Evolutionary conservation across 495 filamentous ascomycete genomes (phyloP).

Genomic region (Glarea lozoyensis): DNA sequence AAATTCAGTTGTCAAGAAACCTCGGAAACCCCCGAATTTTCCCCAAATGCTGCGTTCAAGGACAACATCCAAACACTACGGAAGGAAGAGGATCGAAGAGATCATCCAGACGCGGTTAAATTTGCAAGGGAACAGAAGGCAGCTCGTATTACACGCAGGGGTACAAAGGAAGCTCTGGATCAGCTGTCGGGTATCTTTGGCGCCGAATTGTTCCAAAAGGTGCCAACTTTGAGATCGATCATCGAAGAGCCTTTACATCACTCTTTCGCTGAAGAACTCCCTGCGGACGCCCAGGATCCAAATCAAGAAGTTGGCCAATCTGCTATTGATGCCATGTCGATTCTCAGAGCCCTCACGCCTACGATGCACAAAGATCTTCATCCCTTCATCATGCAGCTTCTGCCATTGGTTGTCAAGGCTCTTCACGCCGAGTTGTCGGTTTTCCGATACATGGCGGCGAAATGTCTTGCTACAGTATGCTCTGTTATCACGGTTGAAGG

Average conservation of each 20-base stretch:
- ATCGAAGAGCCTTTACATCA: constrained; percentile 72
- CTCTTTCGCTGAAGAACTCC: constrained; percentile 59
- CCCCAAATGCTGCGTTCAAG: constrained; percentile 61
- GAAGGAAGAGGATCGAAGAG: constrained; percentile 93
- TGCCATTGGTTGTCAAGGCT: constrained; percentile 81
- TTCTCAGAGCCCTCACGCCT: constrained; percentile 80
- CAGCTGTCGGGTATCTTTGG: constrained; percentile 76
- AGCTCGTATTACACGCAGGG: constrained; percentile 79
- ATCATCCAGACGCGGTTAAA: constrained; percentile 80
- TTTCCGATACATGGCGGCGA: constrained; percentile 91
- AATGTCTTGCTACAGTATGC: constrained; percentile 95
- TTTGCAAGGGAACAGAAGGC: constrained; percentile 80
- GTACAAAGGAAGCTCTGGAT: constrained; percentile 91
- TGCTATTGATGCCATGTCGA: constrained; percentile 87
- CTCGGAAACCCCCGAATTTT: constrained; percentile 93
- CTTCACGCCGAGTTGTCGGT: constrained; percentile 81
- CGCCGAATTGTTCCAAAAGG: constrained; percentile 58
- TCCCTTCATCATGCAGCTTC: constrained; percentile 66
- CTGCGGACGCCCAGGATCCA: constrained; percentile 60
- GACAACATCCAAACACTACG: constrained; percentile 80
- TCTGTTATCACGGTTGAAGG: constrained; percentile 89
- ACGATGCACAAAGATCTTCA: constrained; percentile 68
- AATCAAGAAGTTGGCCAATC: constrained; percentile 74
- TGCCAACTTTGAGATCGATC: constrained; percentile 69
- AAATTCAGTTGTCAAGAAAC: constrained; percentile 97